Percentiles rank a stretch among this genome's conserved stretches.
phyloP scores from a whole-genome alignment of 352 stramenopile species.

The Globisporangium orthogonon region DNA sequence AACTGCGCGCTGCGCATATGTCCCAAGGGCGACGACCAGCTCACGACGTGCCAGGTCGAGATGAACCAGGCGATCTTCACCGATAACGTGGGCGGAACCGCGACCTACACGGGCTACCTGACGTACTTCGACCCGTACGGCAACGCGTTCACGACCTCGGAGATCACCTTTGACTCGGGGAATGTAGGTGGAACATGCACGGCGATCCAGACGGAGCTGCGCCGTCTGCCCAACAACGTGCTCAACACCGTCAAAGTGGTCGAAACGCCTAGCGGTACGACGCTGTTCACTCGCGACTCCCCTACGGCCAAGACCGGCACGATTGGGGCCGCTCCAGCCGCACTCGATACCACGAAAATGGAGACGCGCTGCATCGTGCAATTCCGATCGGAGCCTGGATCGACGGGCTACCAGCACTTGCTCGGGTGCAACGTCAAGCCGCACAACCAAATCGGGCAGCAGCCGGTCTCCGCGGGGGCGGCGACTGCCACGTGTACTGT shows the following conservation, averaged over 20 bases:
- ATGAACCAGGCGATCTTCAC: slow-evolving; percentile 44
- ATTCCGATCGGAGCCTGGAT: slow-evolving; percentile 43
- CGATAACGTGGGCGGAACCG: background rate
- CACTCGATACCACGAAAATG: background rate
- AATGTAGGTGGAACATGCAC: slow-evolving; percentile 14
- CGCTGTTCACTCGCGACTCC: slow-evolving; percentile 19
- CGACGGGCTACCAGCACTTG: slow-evolving; percentile 50
- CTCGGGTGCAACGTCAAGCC: slow-evolving; percentile 36
- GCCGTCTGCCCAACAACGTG: slow-evolving; percentile 55
- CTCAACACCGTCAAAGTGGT: slow-evolving; percentile 41
- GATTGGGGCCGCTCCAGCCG: background rate
- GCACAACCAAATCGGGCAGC: slow-evolving; percentile 26
- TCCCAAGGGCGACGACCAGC: slow-evolving; percentile 75
- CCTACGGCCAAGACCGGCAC: slow-evolving; percentile 7
- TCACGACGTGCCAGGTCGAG: slow-evolving; percentile 45
- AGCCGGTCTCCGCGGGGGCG: slow-evolving; percentile 19
- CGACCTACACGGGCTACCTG: slow-evolving; percentile 24
- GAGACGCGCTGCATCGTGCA: slow-evolving; percentile 28
- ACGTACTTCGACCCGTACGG: slow-evolving; percentile 76
- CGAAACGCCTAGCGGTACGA: background rate
- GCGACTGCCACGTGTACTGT: slow-evolving; percentile 22
- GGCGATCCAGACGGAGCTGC: slow-evolving; percentile 33
- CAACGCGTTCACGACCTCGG: slow-evolving; percentile 49
- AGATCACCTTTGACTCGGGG: slow-evolving; percentile 20
- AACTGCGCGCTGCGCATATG: slow-evolving; percentile 70